phyloP scores from a whole-genome alignment of 2,329 filamentous ascomycete species.

The Aspergillus candidus region DNA sequence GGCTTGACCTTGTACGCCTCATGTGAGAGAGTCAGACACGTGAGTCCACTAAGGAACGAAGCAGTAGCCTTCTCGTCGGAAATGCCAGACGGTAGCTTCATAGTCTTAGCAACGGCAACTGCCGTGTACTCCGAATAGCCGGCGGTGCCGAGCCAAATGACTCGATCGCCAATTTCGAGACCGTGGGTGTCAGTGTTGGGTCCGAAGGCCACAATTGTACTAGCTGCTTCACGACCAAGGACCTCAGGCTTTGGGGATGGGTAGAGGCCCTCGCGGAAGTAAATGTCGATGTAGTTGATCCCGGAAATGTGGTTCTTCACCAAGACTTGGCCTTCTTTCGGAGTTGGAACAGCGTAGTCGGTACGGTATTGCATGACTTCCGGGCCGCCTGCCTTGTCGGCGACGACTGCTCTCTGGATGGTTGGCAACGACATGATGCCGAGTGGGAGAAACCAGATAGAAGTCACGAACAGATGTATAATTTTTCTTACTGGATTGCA shows the following conservation, averaged over 20 bases:
- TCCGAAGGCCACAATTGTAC: constrained; percentile 60
- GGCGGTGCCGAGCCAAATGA: constrained; percentile 58
- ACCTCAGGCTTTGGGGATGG: constrained; percentile 63
- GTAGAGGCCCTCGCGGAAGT: constrained; percentile 84
- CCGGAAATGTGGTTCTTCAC: constrained; percentile 75
- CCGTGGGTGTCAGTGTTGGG: constrained; percentile 45
- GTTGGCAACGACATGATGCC: constrained; percentile 48
- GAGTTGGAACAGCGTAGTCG: constrained; percentile 63
- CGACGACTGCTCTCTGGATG: constrained; percentile 67
- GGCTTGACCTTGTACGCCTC: constrained; percentile 66
- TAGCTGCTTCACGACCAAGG: constrained; percentile 73
- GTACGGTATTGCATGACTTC: constrained; percentile 67
- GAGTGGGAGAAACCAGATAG: constrained; percentile 20
- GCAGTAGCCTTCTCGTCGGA: constrained; percentile 60
- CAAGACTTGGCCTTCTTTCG: constrained; percentile 65
- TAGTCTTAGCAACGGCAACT: constrained; percentile 47
- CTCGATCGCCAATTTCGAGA: constrained; percentile 62
- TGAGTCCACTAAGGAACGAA: constrained; percentile 72
- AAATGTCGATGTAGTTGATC: constrained; percentile 87
- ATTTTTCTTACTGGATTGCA: too few relatives aligned
- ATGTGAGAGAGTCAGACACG: constrained; percentile 70
- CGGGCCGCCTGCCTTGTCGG: constrained; percentile 64
- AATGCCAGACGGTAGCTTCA: constrained; percentile 60
- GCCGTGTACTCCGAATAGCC: constrained; percentile 58
- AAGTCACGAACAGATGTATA: not conserved